phyloP scores from a whole-genome alignment of 2,329 filamentous ascomycete genomes.

The Exophiala alcalophila region DNA sequence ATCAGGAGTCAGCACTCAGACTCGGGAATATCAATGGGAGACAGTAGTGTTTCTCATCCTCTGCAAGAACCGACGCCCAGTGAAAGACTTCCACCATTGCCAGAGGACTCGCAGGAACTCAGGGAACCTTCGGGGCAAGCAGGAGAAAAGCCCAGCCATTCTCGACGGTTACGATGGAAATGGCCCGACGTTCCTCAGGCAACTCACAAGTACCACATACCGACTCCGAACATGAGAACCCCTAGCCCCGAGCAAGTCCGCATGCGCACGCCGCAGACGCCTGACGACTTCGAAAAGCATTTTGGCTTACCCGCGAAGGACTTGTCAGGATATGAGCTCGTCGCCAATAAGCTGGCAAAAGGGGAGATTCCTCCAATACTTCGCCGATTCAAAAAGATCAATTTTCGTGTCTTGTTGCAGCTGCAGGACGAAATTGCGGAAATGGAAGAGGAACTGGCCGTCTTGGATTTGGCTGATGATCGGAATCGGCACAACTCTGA shows the following conservation, averaged over 20 bases:
- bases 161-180: constrained; percentile 15
- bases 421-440: constrained; percentile 82
- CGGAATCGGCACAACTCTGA: constrained; percentile 34
- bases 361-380: constrained; percentile 62
- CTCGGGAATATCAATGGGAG: constrained; percentile 37
- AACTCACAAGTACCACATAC: constrained; percentile 12
- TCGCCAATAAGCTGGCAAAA: constrained; percentile 55
- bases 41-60: constrained; percentile 30
- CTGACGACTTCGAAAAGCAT: constrained; percentile 4
- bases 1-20: constrained; percentile 34
- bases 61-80: constrained; percentile 9
- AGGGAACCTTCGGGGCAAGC: constrained; percentile 6
- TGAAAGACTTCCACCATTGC: constrained; percentile 15
- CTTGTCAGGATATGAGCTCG: constrained; percentile 52
- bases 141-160: constrained; percentile 2
- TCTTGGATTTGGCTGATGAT: constrained; percentile 55
- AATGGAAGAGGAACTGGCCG: constrained; percentile 72
- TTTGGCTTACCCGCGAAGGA: constrained; percentile 2
- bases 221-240: constrained; percentile 2
- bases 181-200: constrained; percentile 22
- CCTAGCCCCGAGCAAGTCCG: constrained; percentile 14
- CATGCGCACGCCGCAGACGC: background rate
- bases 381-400: constrained; percentile 75
- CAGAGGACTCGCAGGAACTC: constrained; percentile 15
- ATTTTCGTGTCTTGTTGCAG: constrained; percentile 77